Conservation (phyloP, 768 basidiomycete genomes). For the Lactifluus rugatus region DNA sequence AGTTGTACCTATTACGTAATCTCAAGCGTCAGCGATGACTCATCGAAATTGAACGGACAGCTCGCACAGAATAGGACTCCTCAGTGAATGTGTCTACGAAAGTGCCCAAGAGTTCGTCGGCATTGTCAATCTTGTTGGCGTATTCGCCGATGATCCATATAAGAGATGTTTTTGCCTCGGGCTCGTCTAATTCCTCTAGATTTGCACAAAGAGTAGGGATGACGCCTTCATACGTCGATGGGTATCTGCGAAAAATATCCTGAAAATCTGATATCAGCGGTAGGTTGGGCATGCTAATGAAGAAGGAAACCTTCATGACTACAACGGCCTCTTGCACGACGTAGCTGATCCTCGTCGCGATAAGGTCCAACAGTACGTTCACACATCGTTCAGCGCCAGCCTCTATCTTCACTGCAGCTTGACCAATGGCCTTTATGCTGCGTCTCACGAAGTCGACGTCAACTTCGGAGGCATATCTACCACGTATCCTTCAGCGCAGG, state of each 20-base stretch:
- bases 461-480: conserved; percentile 90
- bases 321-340: conserved; percentile 98
- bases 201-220: conserved; percentile 93
- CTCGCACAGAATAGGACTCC: conserved; percentile 77
- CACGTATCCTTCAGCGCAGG: conserved; percentile 3
- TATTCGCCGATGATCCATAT: conserved; percentile 99
- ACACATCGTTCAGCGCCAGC: conserved; percentile 89
- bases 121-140: conserved; percentile 87
- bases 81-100: conserved; percentile 92
- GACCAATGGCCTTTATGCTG: conserved; percentile 91
- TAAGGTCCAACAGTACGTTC: conserved; percentile 86
- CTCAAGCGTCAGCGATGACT: background rate
- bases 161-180: conserved; percentile 93
- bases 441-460: conserved; percentile 97
- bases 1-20: conserved; percentile 38
- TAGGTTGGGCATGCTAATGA: background rate
- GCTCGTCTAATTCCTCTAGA: conserved; percentile 94
- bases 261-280: conserved; percentile 25
- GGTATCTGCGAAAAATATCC: conserved; percentile 99
- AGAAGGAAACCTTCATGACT: conserved; percentile 79
- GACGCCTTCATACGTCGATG: conserved; percentile 90
- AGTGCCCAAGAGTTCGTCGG: conserved; percentile 80
- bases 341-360: conserved; percentile 88
- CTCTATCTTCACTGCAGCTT: conserved; percentile 93
- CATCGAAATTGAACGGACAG: background rate